Evolutionary conservation across 345 rosid genomes (phyloP).

Genomic region (Punica granatum): DNA sequence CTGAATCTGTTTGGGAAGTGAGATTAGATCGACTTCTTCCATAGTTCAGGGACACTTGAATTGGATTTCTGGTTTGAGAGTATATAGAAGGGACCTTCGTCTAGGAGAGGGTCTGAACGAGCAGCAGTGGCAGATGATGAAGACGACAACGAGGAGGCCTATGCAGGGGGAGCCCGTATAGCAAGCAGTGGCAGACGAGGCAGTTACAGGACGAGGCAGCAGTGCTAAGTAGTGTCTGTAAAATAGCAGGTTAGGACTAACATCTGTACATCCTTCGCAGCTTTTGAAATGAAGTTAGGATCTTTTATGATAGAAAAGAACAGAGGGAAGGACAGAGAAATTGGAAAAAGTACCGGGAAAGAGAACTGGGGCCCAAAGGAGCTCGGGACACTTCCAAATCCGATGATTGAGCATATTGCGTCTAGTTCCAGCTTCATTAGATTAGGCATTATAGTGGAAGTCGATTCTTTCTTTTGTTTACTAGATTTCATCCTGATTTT

Average conservation of each 20-base stretch:
- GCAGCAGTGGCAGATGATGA: conserved; percentile 27
- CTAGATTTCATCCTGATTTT: too few species aligned
- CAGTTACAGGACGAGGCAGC: conserved; percentile 45
- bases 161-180: conserved; percentile 36
- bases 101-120: conserved; percentile 33
- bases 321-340: conserved; percentile 2
- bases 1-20: too few species aligned
- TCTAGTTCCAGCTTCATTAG: too few species aligned
- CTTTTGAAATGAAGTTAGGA: conserved; percentile 10
- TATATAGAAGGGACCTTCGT: conserved; percentile 44
- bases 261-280: conserved; percentile 9
- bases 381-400: too few species aligned
- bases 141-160: conserved; percentile 49
- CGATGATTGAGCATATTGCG: too few species aligned
- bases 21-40: too few species aligned
- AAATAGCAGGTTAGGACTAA: conserved; percentile 8
- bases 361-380: not conserved
- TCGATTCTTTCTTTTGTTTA: too few species aligned
- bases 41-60: not conserved
- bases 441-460: too few species aligned
- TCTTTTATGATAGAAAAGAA: conserved; percentile 5
- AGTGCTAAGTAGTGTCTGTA: conserved; percentile 28
- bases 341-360: not conserved
- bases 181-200: conserved; percentile 33
- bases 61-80: not conserved